Evolutionary conservation across 1,284 basidiomycete species (phyloP), one percentile per base, ranked within the genome.

Genomic region (Meira nashicola): DNA sequence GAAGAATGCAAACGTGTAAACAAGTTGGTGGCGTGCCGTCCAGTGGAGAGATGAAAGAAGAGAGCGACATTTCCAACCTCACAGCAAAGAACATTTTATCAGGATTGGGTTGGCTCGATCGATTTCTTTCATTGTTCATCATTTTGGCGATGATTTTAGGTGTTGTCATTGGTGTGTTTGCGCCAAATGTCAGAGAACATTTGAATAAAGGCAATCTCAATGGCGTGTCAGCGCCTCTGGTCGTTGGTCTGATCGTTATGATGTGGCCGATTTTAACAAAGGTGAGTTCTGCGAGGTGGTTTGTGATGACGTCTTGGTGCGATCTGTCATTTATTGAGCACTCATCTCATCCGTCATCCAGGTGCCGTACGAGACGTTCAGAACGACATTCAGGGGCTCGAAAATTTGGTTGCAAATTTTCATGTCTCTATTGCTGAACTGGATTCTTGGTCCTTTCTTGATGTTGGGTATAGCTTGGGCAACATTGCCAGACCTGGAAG

Each of bases 391-490:
- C 65, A 73, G 79, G 1, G 83, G 84, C 0, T 77, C 80, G 6
- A 78, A 81, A 9, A 73, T 90, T 14, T 91, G 88, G 87, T 79
- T 82, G 12, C 89, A 93, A 64, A 81, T 92, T 62, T 79, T 77
- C 9, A 81, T 92, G 39, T 89, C 87, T 1, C 69, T 92, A 41
- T 50, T 87, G 28, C 80, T 92, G 55, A 92, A 92, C 76, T 92
- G 90, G 91, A 81, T 92, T 60, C 63, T 89, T 15, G 89, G 86
- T 0, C 89, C 89, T 0, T 71, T 80, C 21, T 47, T 91, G 41
- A 93, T 92, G 90, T 83, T 91, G 7, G 89, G 81, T 0, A 75
- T 90, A 28, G 89, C 90, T 1, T 92, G 89, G 88, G 89, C 88
- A 0, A 88, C 88, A 1, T 82, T 93, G 0, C 90, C 89, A 0